A percentile compares a stretch with the other conserved stretches of the same genome.
These are phyloP conservation scores for Alternaria alternata DNA, from an alignment of 2,329 filamentous ascomycete species.

Conservation along the genomic window DNA sequence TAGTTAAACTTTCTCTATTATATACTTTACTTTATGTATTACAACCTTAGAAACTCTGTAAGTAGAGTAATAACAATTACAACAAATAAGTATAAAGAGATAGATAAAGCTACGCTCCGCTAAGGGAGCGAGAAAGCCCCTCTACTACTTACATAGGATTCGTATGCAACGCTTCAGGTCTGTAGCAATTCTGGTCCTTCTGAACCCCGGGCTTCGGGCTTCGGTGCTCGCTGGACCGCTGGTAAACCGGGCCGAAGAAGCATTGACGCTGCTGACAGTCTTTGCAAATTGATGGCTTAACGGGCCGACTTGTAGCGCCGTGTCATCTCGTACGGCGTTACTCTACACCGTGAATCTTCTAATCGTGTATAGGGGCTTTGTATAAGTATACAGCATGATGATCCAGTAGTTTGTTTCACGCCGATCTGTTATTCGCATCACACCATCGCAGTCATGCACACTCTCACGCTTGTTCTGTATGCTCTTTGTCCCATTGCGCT, in stretches of 20 bases:
- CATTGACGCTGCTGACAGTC: background rate
- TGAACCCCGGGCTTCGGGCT: no score
- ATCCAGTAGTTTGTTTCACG: background rate
- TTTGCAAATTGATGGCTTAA: background rate
- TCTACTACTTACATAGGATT: no score
- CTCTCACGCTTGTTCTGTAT: background rate
- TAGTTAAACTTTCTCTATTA: no score
- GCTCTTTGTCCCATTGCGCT: background rate
- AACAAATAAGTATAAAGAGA: no score
- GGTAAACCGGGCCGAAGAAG: background rate
- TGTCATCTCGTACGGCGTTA: background rate
- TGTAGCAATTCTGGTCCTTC: no score
- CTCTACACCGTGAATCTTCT: background rate
- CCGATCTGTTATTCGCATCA: background rate
- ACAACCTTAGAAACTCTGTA: no score
- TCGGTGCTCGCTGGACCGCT: no score
- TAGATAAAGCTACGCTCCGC: no score
- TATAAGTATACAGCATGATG: background rate
- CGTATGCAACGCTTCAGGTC: no score
- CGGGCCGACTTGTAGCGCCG: background rate
- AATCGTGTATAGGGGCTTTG: background rate
- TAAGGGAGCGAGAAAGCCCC: no score
- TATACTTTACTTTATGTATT: no score
- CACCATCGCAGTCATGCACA: background rate
- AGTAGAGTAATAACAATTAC: no score